Evolutionary conservation across 163 green algal genomes (phyloP), one percentile per base, ranked within the genome.

Genomic region (Chloromonas sp.): DNA sequence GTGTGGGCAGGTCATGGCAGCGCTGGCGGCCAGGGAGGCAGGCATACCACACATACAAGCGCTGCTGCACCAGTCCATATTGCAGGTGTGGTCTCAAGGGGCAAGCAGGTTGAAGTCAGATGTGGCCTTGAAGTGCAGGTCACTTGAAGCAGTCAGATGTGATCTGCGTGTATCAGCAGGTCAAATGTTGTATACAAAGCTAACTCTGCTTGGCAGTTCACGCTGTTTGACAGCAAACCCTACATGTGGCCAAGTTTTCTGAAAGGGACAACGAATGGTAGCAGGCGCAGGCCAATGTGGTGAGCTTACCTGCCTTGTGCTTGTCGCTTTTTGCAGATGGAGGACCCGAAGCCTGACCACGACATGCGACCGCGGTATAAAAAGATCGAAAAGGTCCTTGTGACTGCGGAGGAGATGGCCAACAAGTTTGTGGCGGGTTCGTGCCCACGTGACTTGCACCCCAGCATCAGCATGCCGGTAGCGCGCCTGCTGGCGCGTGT

Each of bases 31-130:
- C 3, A 58, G 88, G 58, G 86, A 89, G 70, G 88, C 84, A 58
- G 85, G 86, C 80, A 84, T 91, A 0, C 88, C 88, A 0, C 88
- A 91, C 76, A 87, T 88, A 1, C 85, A 91, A 86, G 88, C 88
- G 59, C 81, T 91, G 86, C 86, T 91, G 79, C 80, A 88, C 61
- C 88, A 91, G 84, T 83, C 85, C 13, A 60, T 83, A 58, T 62
- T 88, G 61, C 81, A 84, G 81, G 81, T 84, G 62, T 1, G 80
- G 60, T 74, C 0, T 15, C 57, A 62, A 74, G 66, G 5, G 74
- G 8, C 13, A 58, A 36, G 74, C 74, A 80, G 74, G n/a, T 57
- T 80, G 74, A 36, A 36, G 36, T 36, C 36, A 36, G 36, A 36
- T 80, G 74, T 14, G 8, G 74, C 74, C 14, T 80, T 60, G 3